Percentiles rank a stretch among this genome's conserved stretches.
Evolutionary conservation across 1,139 yeast genomes (phyloP).

Genomic region (Debaryomyces robertsiae): DNA sequence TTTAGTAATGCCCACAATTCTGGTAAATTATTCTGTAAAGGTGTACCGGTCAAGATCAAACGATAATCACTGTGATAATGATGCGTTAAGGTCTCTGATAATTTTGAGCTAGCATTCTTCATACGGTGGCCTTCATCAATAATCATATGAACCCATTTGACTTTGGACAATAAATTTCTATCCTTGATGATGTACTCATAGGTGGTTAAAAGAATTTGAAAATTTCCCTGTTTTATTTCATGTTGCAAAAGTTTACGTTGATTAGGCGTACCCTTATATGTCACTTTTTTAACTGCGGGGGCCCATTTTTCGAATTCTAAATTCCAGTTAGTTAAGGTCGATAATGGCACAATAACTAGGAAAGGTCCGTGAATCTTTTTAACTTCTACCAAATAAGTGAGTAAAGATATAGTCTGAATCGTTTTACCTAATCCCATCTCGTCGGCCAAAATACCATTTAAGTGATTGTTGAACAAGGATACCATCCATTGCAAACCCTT

Average conservation of each 20-base stretch:
- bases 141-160: slow-evolving; percentile 83
- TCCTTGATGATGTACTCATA: slow-evolving; percentile 80
- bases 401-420: slow-evolving; percentile 91
- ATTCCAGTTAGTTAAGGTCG: slow-evolving; percentile 85
- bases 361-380: slow-evolving; percentile 72
- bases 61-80: slow-evolving; percentile 74
- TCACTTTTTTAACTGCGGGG: slow-evolving; percentile 65
- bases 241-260: slow-evolving; percentile 68
- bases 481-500: slow-evolving; percentile 99
- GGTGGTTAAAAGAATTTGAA: slow-evolving; percentile 76
- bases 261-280: slow-evolving; percentile 74
- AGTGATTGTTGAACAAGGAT: slow-evolving; percentile 85
- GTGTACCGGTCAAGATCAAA: slow-evolving; percentile 84
- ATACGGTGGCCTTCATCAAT: slow-evolving; percentile 90
- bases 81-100: slow-evolving; percentile 71
- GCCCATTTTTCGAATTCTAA: slow-evolving; percentile 89
- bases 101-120: slow-evolving; percentile 77
- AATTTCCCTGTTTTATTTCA: slow-evolving; percentile 64
- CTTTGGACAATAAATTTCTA: slow-evolving; percentile 63
- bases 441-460: slow-evolving; percentile 94
- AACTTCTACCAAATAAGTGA: slow-evolving; percentile 83
- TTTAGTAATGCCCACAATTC: slow-evolving; percentile 84
- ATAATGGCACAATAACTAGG: slow-evolving; percentile 79
- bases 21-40: slow-evolving; percentile 80
- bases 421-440: slow-evolving; percentile 99